phyloP scores from a whole-genome alignment of 257 asterid genomes.

The Ilex asprella region DNA sequence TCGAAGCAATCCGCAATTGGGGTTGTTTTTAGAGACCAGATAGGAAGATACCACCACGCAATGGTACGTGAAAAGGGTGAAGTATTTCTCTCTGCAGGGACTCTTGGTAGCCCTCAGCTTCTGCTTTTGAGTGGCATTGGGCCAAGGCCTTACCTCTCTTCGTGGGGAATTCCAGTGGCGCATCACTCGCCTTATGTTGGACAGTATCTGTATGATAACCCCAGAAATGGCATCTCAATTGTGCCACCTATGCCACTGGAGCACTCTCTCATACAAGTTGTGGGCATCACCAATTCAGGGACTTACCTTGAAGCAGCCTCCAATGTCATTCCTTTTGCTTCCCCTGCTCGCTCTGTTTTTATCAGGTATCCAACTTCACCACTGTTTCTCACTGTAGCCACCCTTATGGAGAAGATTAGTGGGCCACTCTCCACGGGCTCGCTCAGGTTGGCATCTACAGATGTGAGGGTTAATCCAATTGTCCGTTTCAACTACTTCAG shows the following conservation, averaged over 20 bases:
- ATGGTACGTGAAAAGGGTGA: slow-evolving; percentile 67
- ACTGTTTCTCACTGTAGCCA: slow-evolving; percentile 66
- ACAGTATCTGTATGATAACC: slow-evolving; percentile 72
- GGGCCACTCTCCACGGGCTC: slow-evolving; percentile 77
- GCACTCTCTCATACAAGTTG: slow-evolving; percentile 79
- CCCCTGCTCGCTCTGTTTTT: slow-evolving; percentile 47
- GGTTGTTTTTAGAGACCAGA: slow-evolving; percentile 53
- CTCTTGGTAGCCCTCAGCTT: slow-evolving; percentile 88
- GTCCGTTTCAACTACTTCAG: slow-evolving; percentile 79
- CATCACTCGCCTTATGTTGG: slow-evolving; percentile 74
- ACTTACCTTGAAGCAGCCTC: slow-evolving; percentile 85
- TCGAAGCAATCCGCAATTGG: slow-evolving; percentile 46
- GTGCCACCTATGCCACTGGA: slow-evolving; percentile 67
- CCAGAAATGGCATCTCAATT: slow-evolving; percentile 87
- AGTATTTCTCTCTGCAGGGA: slow-evolving; percentile 72
- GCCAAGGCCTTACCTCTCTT: slow-evolving; percentile 67
- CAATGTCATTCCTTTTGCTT: slow-evolving; percentile 61
- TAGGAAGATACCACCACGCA: slow-evolving; percentile 60
- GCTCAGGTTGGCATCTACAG: slow-evolving; percentile 67
- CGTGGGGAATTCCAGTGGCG: slow-evolving; percentile 80
- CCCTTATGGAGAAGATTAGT: slow-evolving; percentile 74
- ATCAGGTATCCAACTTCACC: slow-evolving; percentile 37
- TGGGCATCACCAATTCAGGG: slow-evolving; percentile 66
- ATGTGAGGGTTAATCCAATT: slow-evolving; percentile 55
- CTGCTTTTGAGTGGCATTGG: slow-evolving; percentile 83